These are phyloP conservation scores for Sarocladium oryzae DNA, from an alignment of 2,329 filamentous ascomycete species.

Conservation along the genomic window DNA sequence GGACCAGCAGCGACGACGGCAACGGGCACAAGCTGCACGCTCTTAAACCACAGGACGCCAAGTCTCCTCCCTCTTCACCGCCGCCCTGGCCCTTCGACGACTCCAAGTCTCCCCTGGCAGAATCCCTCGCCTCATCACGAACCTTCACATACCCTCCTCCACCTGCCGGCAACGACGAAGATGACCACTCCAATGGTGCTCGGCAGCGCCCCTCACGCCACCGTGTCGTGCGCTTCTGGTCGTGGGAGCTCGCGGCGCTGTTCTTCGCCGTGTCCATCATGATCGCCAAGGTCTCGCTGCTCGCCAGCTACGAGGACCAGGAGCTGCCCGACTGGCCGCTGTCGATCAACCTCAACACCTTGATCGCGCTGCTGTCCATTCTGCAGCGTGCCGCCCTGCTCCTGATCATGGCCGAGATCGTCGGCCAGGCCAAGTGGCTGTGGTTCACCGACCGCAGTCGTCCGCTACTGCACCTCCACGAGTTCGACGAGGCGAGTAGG, in stretches of 20 bases:
- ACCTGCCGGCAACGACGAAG: too few species aligned
- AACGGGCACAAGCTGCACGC: too few species aligned
- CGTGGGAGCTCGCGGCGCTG: background rate
- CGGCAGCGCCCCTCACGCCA: background rate
- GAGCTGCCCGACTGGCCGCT: conserved; percentile 16
- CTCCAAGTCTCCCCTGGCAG: too few species aligned
- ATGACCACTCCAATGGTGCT: too few species aligned
- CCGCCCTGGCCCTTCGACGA: too few species aligned
- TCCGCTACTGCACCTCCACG: conserved; percentile 21
- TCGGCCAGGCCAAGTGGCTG: conserved; percentile 25
- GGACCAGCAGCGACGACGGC: too few species aligned
- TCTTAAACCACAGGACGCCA: too few species aligned
- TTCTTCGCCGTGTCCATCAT: background rate
- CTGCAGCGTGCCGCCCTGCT: conserved; percentile 17
- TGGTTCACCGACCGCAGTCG: conserved; percentile 22
- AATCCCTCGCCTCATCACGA: too few species aligned
- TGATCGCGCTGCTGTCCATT: conserved; percentile 15
- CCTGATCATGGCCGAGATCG: conserved; percentile 21
- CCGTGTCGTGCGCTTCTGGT: background rate
- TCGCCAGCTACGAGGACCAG: background rate
- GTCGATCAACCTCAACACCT: conserved; percentile 18
- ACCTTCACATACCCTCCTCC: too few species aligned
- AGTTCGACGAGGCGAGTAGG: conserved; percentile 25
- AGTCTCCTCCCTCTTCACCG: too few species aligned
- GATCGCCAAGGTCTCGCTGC: background rate